Percentiles rank a stretch among this genome's conserved stretches.
Evolutionary conservation across 495 filamentous ascomycete species (phyloP).

Genomic region (Neurospora sp.): DNA sequence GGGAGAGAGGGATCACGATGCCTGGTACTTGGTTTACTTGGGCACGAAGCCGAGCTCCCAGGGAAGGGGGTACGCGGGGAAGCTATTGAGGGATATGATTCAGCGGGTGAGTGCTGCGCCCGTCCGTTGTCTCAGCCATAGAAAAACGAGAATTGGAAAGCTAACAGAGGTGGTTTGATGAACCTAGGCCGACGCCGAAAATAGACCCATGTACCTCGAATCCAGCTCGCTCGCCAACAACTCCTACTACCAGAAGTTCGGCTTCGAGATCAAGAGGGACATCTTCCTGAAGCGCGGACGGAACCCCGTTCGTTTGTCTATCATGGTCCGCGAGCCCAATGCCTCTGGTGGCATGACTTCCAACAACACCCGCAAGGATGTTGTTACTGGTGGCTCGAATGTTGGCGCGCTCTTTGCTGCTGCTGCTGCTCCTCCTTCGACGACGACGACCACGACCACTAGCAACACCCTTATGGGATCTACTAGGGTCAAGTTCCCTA

Average conservation of each 20-base stretch:
- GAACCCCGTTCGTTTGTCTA: slow-evolving; percentile 54
- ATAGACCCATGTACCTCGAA: slow-evolving; percentile 61
- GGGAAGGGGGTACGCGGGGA: slow-evolving; percentile 58
- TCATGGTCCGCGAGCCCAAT: slow-evolving; percentile 65
- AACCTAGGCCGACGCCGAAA: slow-evolving; percentile 52
- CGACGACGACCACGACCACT: not conserved
- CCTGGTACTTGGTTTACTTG: slow-evolving; percentile 70
- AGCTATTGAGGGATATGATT: slow-evolving; percentile 57
- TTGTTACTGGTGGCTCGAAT: not conserved
- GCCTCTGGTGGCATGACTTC: not conserved
- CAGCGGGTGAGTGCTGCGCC: slow-evolving; percentile 36
- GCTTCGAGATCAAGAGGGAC: slow-evolving; percentile 49
- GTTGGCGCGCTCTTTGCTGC: not conserved
- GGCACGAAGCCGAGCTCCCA: slow-evolving; percentile 56
- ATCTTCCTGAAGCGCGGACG: slow-evolving; percentile 49
- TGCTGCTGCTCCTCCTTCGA: not conserved
- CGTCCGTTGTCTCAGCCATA: not conserved
- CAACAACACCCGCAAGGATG: slow-evolving; percentile 11
- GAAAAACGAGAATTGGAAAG: not conserved
- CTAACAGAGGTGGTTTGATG: slow-evolving; percentile 6
- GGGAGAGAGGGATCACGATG: slow-evolving; percentile 51
- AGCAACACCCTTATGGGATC: not conserved
- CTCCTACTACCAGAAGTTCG: slow-evolving; percentile 57
- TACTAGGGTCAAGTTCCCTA: not conserved
- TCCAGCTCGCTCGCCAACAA: slow-evolving; percentile 57